Evolutionary conservation across 257 asterid species (phyloP), one percentile per base, ranked within the genome.

Genomic region (Plantago ovata): DNA sequence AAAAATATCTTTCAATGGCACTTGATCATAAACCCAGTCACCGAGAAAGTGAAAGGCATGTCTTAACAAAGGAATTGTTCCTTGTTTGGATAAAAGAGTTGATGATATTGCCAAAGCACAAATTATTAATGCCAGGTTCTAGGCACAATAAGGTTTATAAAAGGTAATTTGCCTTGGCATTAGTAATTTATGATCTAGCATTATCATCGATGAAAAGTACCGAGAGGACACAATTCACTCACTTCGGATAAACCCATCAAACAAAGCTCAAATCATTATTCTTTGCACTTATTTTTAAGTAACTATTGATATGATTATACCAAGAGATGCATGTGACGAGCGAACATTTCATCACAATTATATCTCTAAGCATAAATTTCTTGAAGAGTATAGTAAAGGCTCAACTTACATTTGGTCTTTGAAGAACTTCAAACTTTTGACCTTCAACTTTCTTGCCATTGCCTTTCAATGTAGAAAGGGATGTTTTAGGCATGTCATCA

Each of bases 391-490:
- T 54, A 67, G 70, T 38, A 46, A 39, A 33, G 32, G 78, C 72
- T 72, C 75, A 56, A 91, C 98, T 91, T 91, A 91, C 98, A 54
- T 10, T 72, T 12, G 94, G 95, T 75, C 81, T 84, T 55, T 59
- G 83, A 38, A 84, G 73, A 70, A 83, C 95, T 66, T 79, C 85
- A 40, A 81, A 69, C 46, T 46, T 63, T 69, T 75, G 70, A 45
- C 79, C 76, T 38, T 63, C 77, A 10, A 57, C 72, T 42, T 64
- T 68, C 57, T 57, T 69, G 44, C 53, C 75, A 61, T 21, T 69
- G 39, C 56, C 67, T 24, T 65, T 55, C 19, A 59, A n/a, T 39
- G 67, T 48, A 33, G 56, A 40, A 18, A 19, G 20, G 44, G 50
- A 42, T 14, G 44, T 19, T 38, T 61, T 64, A 38, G 65, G 61